A percentile compares a stretch with the other conserved stretches of the same genome.
Evolutionary conservation across 2,329 filamentous ascomycete genomes (phyloP).

Genomic region (Colletotrichum filicis): DNA sequence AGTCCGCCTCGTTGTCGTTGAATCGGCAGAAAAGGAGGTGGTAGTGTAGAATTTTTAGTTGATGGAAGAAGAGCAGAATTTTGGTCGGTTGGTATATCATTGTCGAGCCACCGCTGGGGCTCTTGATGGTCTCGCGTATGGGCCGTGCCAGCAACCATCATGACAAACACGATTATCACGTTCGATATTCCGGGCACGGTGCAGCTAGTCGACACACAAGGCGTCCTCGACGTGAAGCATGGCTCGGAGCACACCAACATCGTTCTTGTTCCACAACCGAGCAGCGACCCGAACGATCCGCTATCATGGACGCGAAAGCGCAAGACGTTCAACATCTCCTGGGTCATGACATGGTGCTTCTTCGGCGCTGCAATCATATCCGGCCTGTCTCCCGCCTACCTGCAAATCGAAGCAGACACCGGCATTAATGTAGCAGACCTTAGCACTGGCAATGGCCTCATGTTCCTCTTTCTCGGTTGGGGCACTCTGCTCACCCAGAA

Average conservation of each 20-base stretch:
- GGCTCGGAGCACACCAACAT: slow-evolving; percentile 31
- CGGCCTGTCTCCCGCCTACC: slow-evolving; percentile 39
- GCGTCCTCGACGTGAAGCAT: not conserved
- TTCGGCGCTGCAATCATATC: slow-evolving; percentile 40
- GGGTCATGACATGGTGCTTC: slow-evolving; percentile 41
- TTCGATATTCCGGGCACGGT: slow-evolving; percentile 9
- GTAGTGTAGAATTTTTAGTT: not conserved
- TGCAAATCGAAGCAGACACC: slow-evolving; percentile 39
- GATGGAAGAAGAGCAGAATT: not conserved
- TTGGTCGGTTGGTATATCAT: not conserved
- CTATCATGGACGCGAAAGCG: slow-evolving; percentile 37
- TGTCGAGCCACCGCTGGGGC: not conserved
- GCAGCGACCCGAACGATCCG: slow-evolving; percentile 39
- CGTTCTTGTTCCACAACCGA: slow-evolving; percentile 39
- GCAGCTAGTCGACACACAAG: not conserved
- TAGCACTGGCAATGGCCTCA: slow-evolving; percentile 39
- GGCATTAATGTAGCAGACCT: slow-evolving; percentile 41
- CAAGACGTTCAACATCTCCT: slow-evolving; percentile 38
- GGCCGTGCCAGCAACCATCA: not conserved
- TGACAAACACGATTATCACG: not conserved
- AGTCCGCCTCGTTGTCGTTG: not conserved
- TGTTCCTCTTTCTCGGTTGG: slow-evolving; percentile 37
- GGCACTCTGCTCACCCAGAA: not conserved
- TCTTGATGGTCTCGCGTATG: not conserved
- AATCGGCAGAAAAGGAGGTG: not conserved